Percentiles rank a stretch among this genome's conserved stretches.
Evolutionary conservation across 108 stramenopile species (phyloP).

Genomic region (Licmophora abbreviata): DNA sequence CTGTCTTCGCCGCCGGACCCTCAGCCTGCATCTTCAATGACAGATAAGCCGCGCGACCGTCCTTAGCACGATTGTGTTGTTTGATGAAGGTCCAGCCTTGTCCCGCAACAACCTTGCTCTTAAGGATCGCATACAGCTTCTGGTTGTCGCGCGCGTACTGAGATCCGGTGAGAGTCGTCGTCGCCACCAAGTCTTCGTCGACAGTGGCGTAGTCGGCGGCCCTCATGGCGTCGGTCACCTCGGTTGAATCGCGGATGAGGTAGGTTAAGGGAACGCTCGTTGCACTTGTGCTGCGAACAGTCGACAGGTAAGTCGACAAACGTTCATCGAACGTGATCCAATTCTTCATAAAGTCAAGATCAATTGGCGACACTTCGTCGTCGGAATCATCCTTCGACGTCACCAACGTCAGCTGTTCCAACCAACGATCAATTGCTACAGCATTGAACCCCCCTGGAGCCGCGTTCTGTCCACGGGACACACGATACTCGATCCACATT

Average conservation of each 20-base stretch:
- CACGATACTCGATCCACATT: too few species aligned
- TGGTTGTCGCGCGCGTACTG: slow-evolving; percentile 7
- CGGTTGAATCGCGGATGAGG: neutral
- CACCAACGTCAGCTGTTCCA: too few species aligned
- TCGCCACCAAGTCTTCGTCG: neutral
- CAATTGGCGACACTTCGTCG: too few species aligned
- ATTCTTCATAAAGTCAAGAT: too few species aligned
- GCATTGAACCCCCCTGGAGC: too few species aligned
- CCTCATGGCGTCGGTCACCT: neutral
- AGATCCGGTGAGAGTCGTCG: slow-evolving; percentile 2
- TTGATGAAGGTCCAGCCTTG: slow-evolving; percentile 14
- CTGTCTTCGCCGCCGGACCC: neutral
- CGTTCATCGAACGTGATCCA: too few species aligned
- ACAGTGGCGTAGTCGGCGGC: slow-evolving; percentile 1
- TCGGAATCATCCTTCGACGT: too few species aligned
- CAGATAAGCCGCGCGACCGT: slow-evolving; percentile 8
- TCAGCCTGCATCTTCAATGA: slow-evolving; percentile 9
- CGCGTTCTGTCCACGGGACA: too few species aligned
- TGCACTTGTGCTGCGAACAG: too few species aligned
- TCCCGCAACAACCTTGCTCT: neutral
- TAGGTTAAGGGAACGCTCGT: neutral
- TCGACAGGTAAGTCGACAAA: too few species aligned
- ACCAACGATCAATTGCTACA: too few species aligned
- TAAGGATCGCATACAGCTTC: slow-evolving; percentile 3
- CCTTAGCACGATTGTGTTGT: slow-evolving; percentile 5